Percentiles rank a stretch among this genome's conserved stretches.
phyloP scores from a whole-genome alignment of 441 rosid species.

The Pelargonium fulgidum region DNA sequence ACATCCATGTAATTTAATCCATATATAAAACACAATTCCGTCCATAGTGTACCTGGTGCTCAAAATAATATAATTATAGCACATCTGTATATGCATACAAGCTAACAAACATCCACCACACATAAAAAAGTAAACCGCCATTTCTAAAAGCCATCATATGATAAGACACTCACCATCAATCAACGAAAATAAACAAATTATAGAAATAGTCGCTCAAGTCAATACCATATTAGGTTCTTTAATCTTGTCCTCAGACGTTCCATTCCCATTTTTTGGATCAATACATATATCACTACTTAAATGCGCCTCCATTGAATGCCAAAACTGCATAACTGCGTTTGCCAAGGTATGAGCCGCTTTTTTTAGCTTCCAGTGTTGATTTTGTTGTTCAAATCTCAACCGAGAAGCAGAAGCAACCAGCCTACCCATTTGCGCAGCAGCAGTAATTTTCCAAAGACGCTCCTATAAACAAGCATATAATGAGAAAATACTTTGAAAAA shows the following conservation, averaged over 20 bases:
- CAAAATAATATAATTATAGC: background rate
- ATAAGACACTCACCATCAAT: background rate
- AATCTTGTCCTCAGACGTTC: constrained; percentile 39
- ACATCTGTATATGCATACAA: background rate
- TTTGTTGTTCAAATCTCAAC: constrained; percentile 51
- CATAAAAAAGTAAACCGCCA: background rate
- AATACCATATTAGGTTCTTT: constrained; percentile 40
- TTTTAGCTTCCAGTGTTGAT: constrained; percentile 49
- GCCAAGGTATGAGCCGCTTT: constrained; percentile 60
- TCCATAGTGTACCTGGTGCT: background rate
- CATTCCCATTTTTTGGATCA: constrained; percentile 34
- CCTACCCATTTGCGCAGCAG: constrained; percentile 85
- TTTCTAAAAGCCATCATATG: background rate
- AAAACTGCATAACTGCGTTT: constrained; percentile 80
- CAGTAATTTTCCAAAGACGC: constrained; percentile 97
- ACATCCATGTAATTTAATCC: background rate
- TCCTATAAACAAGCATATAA: constrained; percentile 42
- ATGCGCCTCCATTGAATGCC: constrained; percentile 64
- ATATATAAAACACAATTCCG: no score
- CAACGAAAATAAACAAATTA: background rate
- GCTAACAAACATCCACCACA: background rate
- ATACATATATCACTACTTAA: constrained; percentile 25
- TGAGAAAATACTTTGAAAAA: constrained; percentile 16
- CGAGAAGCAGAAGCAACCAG: constrained; percentile 56
- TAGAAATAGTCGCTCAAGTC: constrained; percentile 18